These are phyloP conservation scores for Mycocentrospora acerina DNA, from an alignment of 2,329 filamentous ascomycete genomes.

Conservation along the genomic window DNA sequence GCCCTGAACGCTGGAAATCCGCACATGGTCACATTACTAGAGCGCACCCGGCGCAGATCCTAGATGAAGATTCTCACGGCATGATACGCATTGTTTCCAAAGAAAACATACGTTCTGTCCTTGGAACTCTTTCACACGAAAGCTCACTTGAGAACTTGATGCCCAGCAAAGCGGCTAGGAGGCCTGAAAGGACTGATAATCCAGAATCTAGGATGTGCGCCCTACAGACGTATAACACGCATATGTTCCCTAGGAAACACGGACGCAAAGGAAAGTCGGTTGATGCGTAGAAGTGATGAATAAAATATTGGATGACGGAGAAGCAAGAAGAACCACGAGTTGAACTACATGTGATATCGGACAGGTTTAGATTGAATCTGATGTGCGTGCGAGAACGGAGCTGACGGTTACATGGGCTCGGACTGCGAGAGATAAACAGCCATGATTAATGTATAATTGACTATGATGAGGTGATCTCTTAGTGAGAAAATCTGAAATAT, in stretches of 20 bases:
- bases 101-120: constrained; percentile 34
- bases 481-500: too few species aligned
- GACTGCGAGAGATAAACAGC: too few species aligned
- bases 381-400: too few species aligned
- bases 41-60: constrained; percentile 4
- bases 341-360: too few species aligned
- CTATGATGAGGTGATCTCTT: too few species aligned
- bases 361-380: too few species aligned
- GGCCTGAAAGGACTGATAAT: constrained; percentile 1
- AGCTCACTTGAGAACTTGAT: constrained; percentile 19
- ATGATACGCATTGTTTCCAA: constrained; percentile 32
- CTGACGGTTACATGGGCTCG: too few species aligned
- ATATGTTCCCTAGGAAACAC: constrained; percentile 31
- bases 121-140: constrained; percentile 19
- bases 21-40: not conserved
- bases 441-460: too few species aligned
- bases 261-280: constrained; percentile 16
- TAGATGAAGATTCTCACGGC: constrained; percentile 4
- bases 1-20: constrained; percentile 11
- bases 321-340: too few species aligned
- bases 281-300: too few species aligned
- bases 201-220: not conserved
- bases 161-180: constrained; percentile 4
- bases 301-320: too few species aligned
- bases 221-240: constrained; percentile 29